Evolutionary conservation across 192 early-diverging fungal genomes (phyloP).

Genomic region (Coemansia sp.): DNA sequence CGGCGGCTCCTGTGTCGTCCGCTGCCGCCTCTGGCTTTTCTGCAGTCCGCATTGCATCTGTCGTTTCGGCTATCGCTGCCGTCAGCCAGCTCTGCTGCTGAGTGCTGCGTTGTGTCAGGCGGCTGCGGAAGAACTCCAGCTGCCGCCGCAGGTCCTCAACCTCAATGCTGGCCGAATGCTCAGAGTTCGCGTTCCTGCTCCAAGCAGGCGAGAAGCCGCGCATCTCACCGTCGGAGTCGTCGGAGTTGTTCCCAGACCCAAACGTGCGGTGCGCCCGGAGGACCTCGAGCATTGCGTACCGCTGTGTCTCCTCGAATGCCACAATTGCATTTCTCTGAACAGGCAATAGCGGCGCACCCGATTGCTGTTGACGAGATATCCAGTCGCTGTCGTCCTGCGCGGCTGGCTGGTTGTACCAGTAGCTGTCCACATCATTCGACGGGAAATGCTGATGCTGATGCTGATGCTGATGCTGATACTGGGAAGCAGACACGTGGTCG

Average conservation of each 20-base stretch:
- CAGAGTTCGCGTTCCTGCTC: neutral
- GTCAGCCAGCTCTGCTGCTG: constrained; percentile 20
- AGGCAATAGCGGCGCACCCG: too few relatives aligned
- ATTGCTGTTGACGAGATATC: neutral
- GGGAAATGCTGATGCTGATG: constrained; percentile 24
- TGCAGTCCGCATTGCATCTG: constrained; percentile 5
- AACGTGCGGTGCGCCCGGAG: constrained; percentile 17
- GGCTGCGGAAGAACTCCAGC: neutral
- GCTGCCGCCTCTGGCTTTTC: constrained; percentile 24
- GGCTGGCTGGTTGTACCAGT: constrained; percentile 53
- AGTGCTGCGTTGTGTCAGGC: neutral
- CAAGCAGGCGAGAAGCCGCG: neutral
- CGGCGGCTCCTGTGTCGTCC: neutral
- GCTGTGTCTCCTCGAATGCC: constrained; percentile 20
- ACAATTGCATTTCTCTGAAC: neutral
- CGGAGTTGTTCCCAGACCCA: constrained; percentile 13
- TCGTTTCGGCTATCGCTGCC: neutral
- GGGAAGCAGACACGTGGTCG: neutral
- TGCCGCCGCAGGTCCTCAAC: neutral
- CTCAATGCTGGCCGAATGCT: neutral
- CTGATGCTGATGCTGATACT: constrained; percentile 6
- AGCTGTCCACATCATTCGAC: constrained; percentile 54
- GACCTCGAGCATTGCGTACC: constrained; percentile 38
- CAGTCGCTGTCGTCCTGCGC: neutral
- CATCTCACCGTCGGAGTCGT: constrained; percentile 18